phyloP scores from a whole-genome alignment of 2,329 filamentous ascomycete genomes.

The Teratosphaeria nubilosa region DNA sequence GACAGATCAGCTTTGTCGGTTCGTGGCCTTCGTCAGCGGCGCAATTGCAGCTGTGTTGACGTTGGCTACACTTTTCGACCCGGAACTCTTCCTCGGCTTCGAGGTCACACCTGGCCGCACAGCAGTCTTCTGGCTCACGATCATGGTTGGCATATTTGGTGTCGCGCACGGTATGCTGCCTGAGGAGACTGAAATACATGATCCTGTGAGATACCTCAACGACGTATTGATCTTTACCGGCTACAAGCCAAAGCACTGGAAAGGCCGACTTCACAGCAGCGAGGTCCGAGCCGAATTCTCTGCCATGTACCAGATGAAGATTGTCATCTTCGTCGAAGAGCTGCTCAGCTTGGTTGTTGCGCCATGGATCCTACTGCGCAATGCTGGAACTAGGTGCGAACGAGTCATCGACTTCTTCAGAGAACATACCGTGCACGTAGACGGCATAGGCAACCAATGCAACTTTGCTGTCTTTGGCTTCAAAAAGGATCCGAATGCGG shows the following conservation, averaged over 20 bases:
- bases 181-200: slow-evolving; percentile 76
- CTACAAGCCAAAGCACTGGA: slow-evolving; percentile 84
- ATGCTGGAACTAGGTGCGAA: slow-evolving; percentile 78
- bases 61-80: slow-evolving; percentile 74
- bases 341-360: slow-evolving; percentile 86
- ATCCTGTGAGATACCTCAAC: slow-evolving; percentile 78
- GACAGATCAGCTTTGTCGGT: slow-evolving; percentile 72
- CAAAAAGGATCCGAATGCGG: slow-evolving; percentile 59
- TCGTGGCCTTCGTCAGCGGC: slow-evolving; percentile 78
- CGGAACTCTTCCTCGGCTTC: slow-evolving; percentile 82
- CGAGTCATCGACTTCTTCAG: slow-evolving; percentile 96
- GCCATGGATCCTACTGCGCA: slow-evolving; percentile 78
- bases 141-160: slow-evolving; percentile 76
- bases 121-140: slow-evolving; percentile 78
- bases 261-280: slow-evolving; percentile 79
- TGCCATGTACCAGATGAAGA: slow-evolving; percentile 80
- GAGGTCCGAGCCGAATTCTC: slow-evolving; percentile 89
- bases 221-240: slow-evolving; percentile 90
- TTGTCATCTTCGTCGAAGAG: slow-evolving; percentile 86
- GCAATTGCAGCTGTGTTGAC: slow-evolving; percentile 79
- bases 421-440: slow-evolving; percentile 93
- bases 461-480: slow-evolving; percentile 98
- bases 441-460: slow-evolving; percentile 90
- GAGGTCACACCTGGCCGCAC: slow-evolving; percentile 84
- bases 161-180: slow-evolving; percentile 73